Evolutionary conservation across 208 protist species (phyloP), one percentile per base, ranked within the genome.

Genomic region (Crithidia thermophila): DNA sequence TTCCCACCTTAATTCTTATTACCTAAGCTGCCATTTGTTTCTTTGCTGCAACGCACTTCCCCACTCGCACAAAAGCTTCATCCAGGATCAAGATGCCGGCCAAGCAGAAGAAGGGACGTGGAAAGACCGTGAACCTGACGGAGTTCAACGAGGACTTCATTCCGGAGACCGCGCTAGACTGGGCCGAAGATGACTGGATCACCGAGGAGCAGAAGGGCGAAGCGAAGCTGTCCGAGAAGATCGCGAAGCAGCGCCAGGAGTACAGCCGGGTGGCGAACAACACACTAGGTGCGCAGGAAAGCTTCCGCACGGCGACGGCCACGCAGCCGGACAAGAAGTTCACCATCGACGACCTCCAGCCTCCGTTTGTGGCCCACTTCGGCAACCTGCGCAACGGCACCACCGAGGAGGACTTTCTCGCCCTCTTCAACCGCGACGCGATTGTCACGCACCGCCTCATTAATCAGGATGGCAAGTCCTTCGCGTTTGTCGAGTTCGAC

Each of bases 401-500:
- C 14, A 88, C 79, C 20, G 87, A 91, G 45, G 90, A 91, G 46
- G 77, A 85, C 25, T 92, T 93, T 56, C 84, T 95, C 21, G 34
- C 65, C 9, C 58, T 87, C 49, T 93, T 93, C 69, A 77, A 79
- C 62, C 60, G 64, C 27, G 79, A 88, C 50, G 71, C 69, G 42
- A 77, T 95, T 40, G 77, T 74, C 14, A 85, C 71, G 8, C 85
- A 87, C 60, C 81, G 83, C 47, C 80, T 93, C 30, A 86, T 93
- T 64, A 88, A 67, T 58, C 79, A 91, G 53, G 86, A 95, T 51
- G 82, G 82, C 28, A 88, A 88, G 60, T 86, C 81, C 43, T 95
- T 95, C 56, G 90, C 90, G 2, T 90, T 91, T 72, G 87, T 95
- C 8, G 87, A 95, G 71, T 92, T 95, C 58, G 88, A 79, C 37